These are phyloP conservation scores for Begonia peltatifolia DNA, from an alignment of 306 rosid species.

Conservation along the genomic window DNA sequence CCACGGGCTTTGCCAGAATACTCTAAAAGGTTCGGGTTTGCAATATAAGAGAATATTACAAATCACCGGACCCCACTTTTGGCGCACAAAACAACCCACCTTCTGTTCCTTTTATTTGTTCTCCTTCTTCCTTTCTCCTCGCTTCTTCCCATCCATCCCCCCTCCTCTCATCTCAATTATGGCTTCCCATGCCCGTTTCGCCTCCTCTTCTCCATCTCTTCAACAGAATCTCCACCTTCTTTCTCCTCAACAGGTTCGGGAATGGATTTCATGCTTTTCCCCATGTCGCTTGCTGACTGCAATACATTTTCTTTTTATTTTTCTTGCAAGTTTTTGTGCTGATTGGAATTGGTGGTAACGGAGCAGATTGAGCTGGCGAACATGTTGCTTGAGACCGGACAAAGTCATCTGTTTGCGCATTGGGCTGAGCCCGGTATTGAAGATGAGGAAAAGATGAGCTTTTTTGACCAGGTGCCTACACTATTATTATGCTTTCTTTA, in stretches of 20 bases:
- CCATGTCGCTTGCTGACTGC: neutral
- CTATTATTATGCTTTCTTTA: too few relatives aligned
- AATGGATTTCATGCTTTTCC: too few relatives aligned
- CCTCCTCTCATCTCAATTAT: too few relatives aligned
- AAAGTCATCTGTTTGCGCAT: slow-evolving; percentile 54
- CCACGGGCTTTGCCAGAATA: too few relatives aligned
- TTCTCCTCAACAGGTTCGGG: slow-evolving; percentile 38
- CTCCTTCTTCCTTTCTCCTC: too few relatives aligned
- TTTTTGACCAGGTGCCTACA: slow-evolving; percentile 53
- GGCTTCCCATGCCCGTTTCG: slow-evolving; percentile 15
- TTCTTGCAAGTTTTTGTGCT: neutral
- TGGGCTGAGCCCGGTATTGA: slow-evolving; percentile 76
- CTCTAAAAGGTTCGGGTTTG: too few relatives aligned
- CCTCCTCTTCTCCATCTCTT: slow-evolving; percentile 35
- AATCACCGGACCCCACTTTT: too few relatives aligned
- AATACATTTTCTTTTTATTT: neutral
- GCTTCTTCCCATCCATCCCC: too few relatives aligned
- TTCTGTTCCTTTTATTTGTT: too few relatives aligned
- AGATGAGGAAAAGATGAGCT: slow-evolving; percentile 53
- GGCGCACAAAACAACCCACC: too few relatives aligned
- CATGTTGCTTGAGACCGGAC: slow-evolving; percentile 40
- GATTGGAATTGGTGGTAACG: slow-evolving; percentile 12
- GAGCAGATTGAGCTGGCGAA: slow-evolving; percentile 54
- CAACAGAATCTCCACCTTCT: slow-evolving; percentile 39
- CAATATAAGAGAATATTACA: too few relatives aligned